Evolutionary conservation across 179 eudicot genomes (phyloP).

Genomic region (Corrigiola litoralis): DNA sequence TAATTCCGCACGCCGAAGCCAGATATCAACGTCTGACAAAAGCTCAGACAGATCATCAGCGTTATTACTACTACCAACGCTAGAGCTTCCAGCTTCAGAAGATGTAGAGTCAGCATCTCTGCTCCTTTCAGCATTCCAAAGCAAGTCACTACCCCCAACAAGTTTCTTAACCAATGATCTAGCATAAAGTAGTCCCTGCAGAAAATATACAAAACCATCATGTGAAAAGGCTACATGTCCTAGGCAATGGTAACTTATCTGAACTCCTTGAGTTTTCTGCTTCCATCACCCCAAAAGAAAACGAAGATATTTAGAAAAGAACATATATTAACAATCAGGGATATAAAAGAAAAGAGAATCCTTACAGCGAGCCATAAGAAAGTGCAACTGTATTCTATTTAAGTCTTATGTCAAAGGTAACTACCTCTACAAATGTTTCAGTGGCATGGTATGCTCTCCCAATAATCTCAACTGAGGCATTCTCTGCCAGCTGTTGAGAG

Average conservation of each 20-base stretch:
- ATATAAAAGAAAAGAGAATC: not conserved
- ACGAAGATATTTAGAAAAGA: not conserved
- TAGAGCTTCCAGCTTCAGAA: constrained; percentile 90
- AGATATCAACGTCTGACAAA: constrained; percentile 64
- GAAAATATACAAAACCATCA: constrained; percentile 19
- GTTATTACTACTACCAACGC: constrained; percentile 64
- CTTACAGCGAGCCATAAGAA: too few species aligned
- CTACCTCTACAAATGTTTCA: constrained; percentile 94
- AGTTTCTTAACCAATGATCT: constrained; percentile 74
- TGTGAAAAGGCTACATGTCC: not conserved
- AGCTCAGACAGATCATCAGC: constrained; percentile 77
- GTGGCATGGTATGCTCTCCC: constrained; percentile 97
- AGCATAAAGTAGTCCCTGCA: constrained; percentile 76
- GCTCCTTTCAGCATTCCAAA: constrained; percentile 59
- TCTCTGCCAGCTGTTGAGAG: constrained; percentile 74
- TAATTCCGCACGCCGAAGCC: constrained; percentile 91
- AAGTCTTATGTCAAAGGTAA: not conserved
- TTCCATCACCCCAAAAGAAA: not conserved
- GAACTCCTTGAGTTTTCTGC: not conserved
- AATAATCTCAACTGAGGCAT: constrained; percentile 86
- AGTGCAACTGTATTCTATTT: too few species aligned
- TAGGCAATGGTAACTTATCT: not conserved
- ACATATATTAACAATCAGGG: not conserved
- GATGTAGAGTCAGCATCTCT: constrained; percentile 79
- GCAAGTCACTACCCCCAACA: constrained; percentile 57